These are phyloP conservation scores for Mortierella alpina DNA, from an alignment of 192 early-diverging fungal genomes.

Conservation along the genomic window DNA sequence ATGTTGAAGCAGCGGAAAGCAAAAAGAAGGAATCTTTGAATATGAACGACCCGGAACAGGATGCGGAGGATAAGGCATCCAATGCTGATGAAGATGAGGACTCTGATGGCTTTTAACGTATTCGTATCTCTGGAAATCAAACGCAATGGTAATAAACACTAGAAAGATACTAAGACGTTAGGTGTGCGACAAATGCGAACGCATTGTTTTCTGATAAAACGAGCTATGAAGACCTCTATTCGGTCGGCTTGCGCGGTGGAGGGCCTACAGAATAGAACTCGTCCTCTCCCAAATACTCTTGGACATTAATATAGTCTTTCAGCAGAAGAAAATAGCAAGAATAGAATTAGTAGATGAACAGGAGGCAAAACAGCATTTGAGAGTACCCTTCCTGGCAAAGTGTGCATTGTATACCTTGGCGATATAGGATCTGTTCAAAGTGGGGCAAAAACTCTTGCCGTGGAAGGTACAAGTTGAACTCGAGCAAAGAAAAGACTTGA, in stretches of 20 bases:
- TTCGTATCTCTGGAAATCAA: no score
- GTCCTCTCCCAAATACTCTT: constrained; percentile 55
- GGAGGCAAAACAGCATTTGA: not conserved
- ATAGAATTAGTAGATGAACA: not conserved
- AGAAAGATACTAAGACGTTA: not conserved
- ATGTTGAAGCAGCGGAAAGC: constrained; percentile 1
- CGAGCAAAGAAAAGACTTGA: constrained; percentile 88
- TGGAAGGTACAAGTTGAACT: constrained; percentile 91
- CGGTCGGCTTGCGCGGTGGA: constrained; percentile 15
- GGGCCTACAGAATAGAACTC: constrained; percentile 46
- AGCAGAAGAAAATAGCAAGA: not conserved
- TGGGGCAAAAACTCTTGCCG: constrained; percentile 92
- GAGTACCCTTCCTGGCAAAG: not conserved
- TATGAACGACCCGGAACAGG: constrained; percentile 35
- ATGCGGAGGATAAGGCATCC: constrained; percentile 19
- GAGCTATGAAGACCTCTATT: constrained; percentile 3
- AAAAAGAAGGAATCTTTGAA: constrained; percentile 22
- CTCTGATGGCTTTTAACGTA: constrained; percentile 38
- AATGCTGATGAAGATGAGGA: constrained; percentile 36
- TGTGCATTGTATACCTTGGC: constrained; percentile 56
- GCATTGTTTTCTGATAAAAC: not conserved
- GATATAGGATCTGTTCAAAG: constrained; percentile 83
- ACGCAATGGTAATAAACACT: not conserved
- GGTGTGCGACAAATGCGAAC: not conserved
- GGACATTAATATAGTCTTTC: constrained; percentile 51